Evolutionary conservation across 352 stramenopile species (phyloP).

Genomic region (Phytophthora pistaciae): DNA sequence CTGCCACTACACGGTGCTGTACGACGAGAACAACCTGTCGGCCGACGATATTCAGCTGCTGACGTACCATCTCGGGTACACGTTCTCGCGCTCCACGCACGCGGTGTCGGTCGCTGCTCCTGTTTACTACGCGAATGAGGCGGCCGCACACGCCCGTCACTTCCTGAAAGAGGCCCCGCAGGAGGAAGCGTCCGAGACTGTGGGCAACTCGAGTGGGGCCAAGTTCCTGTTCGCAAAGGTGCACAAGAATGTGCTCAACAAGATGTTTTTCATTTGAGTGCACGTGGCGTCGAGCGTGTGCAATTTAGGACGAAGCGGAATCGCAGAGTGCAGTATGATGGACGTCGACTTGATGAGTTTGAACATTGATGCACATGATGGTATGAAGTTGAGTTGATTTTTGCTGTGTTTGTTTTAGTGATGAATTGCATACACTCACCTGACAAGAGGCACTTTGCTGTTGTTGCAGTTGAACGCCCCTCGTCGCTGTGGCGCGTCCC

Average conservation of each 20-base stretch:
- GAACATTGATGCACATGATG: too few species aligned
- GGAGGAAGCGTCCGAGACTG: conserved; percentile 34
- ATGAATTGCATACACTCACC: too few species aligned
- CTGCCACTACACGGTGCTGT: conserved; percentile 81
- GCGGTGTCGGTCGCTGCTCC: conserved; percentile 80
- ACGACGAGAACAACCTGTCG: conserved; percentile 69
- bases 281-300: too few species aligned
- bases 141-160: conserved; percentile 80
- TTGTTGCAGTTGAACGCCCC: too few species aligned
- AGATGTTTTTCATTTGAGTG: conserved; percentile 55
- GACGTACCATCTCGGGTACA: conserved; percentile 78
- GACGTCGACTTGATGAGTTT: too few species aligned
- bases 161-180: conserved; percentile 66
- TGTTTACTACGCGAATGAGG: conserved; percentile 84
- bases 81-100: conserved; percentile 76
- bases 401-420: too few species aligned
- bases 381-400: too few species aligned
- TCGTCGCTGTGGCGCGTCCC: too few species aligned
- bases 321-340: too few species aligned
- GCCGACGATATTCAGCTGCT: conserved; percentile 65
- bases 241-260: conserved; percentile 52
- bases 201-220: conserved; percentile 45
- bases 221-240: conserved; percentile 55
- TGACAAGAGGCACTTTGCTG: too few species aligned
- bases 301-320: too few species aligned